A percentile compares a stretch with the other conserved stretches of the same genome.
Conservation (phyloP, 2,329 filamentous ascomycete genomes). For the Phaeosphaeriaceae sp. region DNA sequence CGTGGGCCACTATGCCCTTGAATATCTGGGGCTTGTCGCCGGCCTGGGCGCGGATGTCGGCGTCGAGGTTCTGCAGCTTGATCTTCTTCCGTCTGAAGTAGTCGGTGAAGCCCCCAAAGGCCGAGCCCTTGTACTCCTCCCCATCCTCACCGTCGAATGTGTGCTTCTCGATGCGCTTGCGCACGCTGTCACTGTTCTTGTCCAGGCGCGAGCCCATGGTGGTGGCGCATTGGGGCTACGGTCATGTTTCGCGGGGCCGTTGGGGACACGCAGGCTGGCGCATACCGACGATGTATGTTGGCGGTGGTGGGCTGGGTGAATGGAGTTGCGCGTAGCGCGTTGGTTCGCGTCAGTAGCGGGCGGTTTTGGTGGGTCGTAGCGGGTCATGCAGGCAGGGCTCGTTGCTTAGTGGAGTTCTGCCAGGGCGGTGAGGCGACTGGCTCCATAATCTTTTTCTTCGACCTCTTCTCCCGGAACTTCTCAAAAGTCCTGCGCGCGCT, state of each 20-base stretch:
- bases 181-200: slow-evolving; percentile 64
- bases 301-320: slow-evolving; percentile 6
- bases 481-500: slow-evolving; percentile 16
- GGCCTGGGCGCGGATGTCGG: slow-evolving; percentile 74
- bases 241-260: slow-evolving; percentile 35
- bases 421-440: slow-evolving; percentile 30
- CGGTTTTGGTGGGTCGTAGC: slow-evolving; percentile 9
- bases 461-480: slow-evolving; percentile 18
- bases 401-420: slow-evolving; percentile 11
- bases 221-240: slow-evolving; percentile 11
- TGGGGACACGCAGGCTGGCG: slow-evolving; percentile 5
- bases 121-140: slow-evolving; percentile 87
- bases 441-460: slow-evolving; percentile 30
- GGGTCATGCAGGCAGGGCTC: too few relatives aligned
- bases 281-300: slow-evolving; percentile 7
- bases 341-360: slow-evolving; percentile 13
- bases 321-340: slow-evolving; percentile 13
- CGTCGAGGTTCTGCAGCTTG: slow-evolving; percentile 94
- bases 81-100: slow-evolving; percentile 97
- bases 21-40: slow-evolving; percentile 83
- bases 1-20: slow-evolving; percentile 86
- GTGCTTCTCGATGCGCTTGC: slow-evolving; percentile 71
- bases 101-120: slow-evolving; percentile 87
- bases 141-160: slow-evolving; percentile 81
- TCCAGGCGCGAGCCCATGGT: slow-evolving; percentile 69